A percentile compares a stretch with the other conserved stretches of the same genome.
Evolutionary conservation across 306 rosid species (phyloP).

Genomic region (Pyrus pyrifolia): DNA sequence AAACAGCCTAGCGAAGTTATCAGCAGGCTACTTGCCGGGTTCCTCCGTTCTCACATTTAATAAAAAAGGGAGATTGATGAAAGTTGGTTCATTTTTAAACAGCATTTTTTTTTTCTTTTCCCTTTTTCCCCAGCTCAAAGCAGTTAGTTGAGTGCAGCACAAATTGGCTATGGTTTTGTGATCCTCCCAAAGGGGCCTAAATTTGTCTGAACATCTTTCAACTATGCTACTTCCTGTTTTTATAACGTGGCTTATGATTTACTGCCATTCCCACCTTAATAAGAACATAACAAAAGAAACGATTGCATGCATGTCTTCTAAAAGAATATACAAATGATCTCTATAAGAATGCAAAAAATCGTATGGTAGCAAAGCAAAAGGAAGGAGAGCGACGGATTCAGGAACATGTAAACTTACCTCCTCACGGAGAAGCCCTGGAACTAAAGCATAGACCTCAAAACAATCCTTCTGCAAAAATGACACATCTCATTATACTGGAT

Average conservation of each 20-base stretch:
- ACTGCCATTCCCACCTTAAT: not conserved
- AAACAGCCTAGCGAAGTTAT: not conserved
- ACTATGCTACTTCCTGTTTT: not conserved
- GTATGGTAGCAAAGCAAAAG: not conserved
- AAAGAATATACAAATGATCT: not conserved
- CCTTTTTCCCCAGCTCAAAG: not conserved
- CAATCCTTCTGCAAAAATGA: conserved; percentile 76
- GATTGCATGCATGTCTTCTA: not conserved
- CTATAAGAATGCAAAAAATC: not conserved
- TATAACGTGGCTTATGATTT: not conserved
- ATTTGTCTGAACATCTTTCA: not conserved
- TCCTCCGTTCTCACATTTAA: not conserved
- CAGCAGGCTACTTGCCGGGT: not conserved
- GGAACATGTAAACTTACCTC: conserved; percentile 49
- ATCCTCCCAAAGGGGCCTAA: not conserved
- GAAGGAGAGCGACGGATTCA: conserved; percentile 2
- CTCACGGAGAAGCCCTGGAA: conserved; percentile 97
- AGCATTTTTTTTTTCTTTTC: too few relatives aligned
- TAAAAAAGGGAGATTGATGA: not conserved
- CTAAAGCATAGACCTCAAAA: conserved; percentile 93
- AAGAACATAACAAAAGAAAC: not conserved
- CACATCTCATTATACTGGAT: conserved; percentile 12
- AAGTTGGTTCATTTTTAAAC: not conserved
- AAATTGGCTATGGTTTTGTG: not conserved
- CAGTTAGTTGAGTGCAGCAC: not conserved